phyloP scores from a whole-genome alignment of 2,329 filamentous ascomycete species.

The Fusarium clavum region DNA sequence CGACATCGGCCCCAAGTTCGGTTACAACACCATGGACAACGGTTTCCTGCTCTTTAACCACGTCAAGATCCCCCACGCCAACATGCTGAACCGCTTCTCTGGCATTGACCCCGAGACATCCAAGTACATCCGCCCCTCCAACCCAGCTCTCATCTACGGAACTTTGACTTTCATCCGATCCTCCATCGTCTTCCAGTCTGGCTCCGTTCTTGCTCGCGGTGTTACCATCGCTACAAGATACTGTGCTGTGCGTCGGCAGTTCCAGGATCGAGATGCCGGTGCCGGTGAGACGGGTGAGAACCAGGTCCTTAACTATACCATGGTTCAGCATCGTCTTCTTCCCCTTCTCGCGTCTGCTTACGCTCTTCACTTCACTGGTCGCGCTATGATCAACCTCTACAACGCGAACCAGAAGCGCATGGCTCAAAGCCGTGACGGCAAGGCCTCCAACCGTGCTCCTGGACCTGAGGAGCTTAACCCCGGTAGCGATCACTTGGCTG shows the following conservation, averaged over 20 bases:
- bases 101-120: slow-evolving; percentile 74
- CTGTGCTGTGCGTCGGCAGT: slow-evolving; percentile 79
- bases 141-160: slow-evolving; percentile 77
- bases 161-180: slow-evolving; percentile 81
- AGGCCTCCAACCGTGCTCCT: slow-evolving; percentile 62
- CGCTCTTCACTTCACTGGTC: slow-evolving; percentile 83
- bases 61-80: slow-evolving; percentile 76
- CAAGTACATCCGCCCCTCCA: slow-evolving; percentile 74
- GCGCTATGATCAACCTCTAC: slow-evolving; percentile 80
- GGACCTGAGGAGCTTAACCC: slow-evolving; percentile 74
- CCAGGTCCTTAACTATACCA: slow-evolving; percentile 83
- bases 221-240: slow-evolving; percentile 84
- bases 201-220: slow-evolving; percentile 76
- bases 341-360: slow-evolving; percentile 80
- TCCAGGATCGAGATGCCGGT: slow-evolving; percentile 77
- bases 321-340: slow-evolving; percentile 80
- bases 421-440: slow-evolving; percentile 56
- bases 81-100: slow-evolving; percentile 79
- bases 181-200: slow-evolving; percentile 79
- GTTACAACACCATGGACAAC: slow-evolving; percentile 86
- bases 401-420: slow-evolving; percentile 78
- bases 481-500: slow-evolving; percentile 75
- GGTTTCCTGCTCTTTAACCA: slow-evolving; percentile 83
- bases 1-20: slow-evolving; percentile 84
- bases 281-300: slow-evolving; percentile 71